These are phyloP conservation scores for Oryza brachyantha DNA, from an alignment of 176 grass and related monocot genomes.

Conservation along the genomic window DNA sequence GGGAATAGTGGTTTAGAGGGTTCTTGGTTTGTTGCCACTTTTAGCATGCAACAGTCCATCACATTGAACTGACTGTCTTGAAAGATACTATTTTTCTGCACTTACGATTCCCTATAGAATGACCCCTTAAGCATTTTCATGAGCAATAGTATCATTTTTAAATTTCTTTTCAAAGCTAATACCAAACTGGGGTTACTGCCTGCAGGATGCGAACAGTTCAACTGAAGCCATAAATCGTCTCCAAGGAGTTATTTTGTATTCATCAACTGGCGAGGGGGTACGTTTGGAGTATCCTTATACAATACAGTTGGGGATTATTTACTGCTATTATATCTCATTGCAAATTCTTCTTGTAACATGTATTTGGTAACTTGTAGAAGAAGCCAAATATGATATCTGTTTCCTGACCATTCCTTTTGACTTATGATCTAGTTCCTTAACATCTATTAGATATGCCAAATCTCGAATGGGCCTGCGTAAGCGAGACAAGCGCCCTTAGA, in stretches of 20 bases:
- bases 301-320: conserved; percentile 26
- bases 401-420: neutral
- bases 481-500: conserved; percentile 41
- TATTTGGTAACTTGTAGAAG: conserved; percentile 4
- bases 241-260: conserved; percentile 74
- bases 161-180: neutral
- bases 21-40: neutral
- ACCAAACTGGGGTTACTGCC: conserved; percentile 17
- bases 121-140: neutral
- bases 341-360: neutral
- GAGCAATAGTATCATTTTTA: neutral
- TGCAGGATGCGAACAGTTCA: conserved; percentile 72
- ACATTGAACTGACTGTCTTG: neutral
- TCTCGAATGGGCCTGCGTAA: conserved; percentile 88
- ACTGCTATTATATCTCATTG: conserved; percentile 12
- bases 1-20: neutral
- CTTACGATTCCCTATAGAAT: neutral
- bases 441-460: conserved; percentile 79
- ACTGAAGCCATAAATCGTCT: conserved; percentile 75
- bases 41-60: neutral
- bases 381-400: neutral
- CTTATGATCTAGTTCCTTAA: conserved; percentile 34
- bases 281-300: conserved; percentile 99
- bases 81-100: neutral
- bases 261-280: conserved; percentile 74